Conservation (phyloP, 257 asterid genomes). For the Cordia subcordata region DNA sequence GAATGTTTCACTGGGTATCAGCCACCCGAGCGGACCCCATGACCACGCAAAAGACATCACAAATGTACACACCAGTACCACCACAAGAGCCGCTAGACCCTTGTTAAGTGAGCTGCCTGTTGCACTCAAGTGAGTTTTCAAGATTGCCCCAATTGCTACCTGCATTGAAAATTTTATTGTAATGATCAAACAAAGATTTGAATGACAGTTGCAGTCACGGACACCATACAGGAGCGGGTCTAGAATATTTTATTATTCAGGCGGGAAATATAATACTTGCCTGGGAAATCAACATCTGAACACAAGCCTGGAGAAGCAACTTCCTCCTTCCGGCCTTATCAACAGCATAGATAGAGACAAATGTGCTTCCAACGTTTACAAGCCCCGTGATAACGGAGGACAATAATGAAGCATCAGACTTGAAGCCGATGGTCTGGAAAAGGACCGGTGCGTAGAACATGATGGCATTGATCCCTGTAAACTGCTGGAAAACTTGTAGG, state of each 20-base stretch:
- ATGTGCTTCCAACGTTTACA: constrained; percentile 50
- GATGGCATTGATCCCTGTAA: constrained; percentile 70
- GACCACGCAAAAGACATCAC: constrained; percentile 87
- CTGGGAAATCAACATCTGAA: constrained; percentile 59
- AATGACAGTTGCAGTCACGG: not conserved
- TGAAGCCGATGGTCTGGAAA: constrained; percentile 64
- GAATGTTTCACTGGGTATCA: constrained; percentile 64
- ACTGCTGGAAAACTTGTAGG: constrained; percentile 66
- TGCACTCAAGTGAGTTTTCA: constrained; percentile 21
- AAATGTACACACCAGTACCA: constrained; percentile 47
- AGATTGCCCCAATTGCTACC: constrained; percentile 50
- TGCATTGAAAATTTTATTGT: constrained; percentile 9
- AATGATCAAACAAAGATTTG: not conserved
- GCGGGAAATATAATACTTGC: constrained; percentile 14
- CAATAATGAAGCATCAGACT: constrained; percentile 34
- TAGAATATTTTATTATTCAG: too few species aligned
- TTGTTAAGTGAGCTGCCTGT: constrained; percentile 37
- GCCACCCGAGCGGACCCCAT: constrained; percentile 83
- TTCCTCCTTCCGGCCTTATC: constrained; percentile 64
- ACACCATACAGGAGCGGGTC: too few species aligned
- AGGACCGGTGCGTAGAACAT: constrained; percentile 76
- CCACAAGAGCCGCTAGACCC: constrained; percentile 34
- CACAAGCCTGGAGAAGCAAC: constrained; percentile 60
- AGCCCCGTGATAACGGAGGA: constrained; percentile 56
- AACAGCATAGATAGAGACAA: constrained; percentile 46